Evolutionary conservation across 2,329 filamentous ascomycete genomes (phyloP).

Genomic region (Nigrospora oryzae): DNA sequence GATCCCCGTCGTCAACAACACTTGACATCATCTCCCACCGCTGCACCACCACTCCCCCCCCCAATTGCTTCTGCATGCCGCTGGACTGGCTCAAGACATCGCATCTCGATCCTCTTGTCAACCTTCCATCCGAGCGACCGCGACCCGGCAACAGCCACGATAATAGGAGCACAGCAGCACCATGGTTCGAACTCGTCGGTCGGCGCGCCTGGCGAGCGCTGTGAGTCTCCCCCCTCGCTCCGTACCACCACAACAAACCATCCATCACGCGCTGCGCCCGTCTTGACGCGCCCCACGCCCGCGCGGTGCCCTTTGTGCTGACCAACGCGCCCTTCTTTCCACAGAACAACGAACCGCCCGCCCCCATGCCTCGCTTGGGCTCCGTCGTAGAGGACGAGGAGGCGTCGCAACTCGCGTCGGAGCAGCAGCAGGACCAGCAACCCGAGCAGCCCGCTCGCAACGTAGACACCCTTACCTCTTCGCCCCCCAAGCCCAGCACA

Average conservation of each 20-base stretch:
- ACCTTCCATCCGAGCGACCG: too few relatives aligned
- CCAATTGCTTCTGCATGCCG: neutral
- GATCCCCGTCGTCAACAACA: too few relatives aligned
- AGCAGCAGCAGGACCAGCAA: neutral
- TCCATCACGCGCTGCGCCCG: neutral
- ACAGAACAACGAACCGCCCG: constrained; percentile 13
- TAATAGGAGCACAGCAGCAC: constrained; percentile 14
- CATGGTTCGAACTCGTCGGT: constrained; percentile 27
- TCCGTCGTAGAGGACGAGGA: constrained; percentile 37
- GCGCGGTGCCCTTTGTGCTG: neutral
- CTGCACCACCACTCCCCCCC: too few relatives aligned
- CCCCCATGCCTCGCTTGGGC: constrained; percentile 20
- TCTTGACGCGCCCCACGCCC: neutral
- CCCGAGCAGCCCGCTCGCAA: constrained; percentile 16
- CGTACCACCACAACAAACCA: neutral
- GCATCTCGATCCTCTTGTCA: neutral
- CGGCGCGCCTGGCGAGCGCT: constrained; percentile 31
- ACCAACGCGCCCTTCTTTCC: constrained; percentile 5
- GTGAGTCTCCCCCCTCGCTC: neutral
- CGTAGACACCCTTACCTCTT: constrained; percentile 23
- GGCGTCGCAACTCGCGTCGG: constrained; percentile 10
- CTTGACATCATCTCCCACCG: too few relatives aligned
- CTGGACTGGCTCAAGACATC: constrained; percentile 3
- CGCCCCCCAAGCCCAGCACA: constrained; percentile 34
- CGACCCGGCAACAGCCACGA: neutral